Conservation (phyloP, 2,329 filamentous ascomycete genomes). For the Dothideomycetes sp. region DNA sequence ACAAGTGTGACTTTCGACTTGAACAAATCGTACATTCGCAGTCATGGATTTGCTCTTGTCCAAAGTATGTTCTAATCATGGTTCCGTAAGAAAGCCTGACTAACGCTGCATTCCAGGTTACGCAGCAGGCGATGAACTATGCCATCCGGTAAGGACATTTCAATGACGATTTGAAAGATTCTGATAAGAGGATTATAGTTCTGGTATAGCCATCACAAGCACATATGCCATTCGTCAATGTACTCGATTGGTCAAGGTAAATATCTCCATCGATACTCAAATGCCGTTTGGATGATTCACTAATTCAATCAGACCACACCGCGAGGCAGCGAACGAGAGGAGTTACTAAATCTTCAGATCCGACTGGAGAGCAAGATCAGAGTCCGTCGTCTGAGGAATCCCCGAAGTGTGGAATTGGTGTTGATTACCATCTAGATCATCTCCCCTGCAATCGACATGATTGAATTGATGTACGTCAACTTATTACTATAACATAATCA, state of each 20-base stretch:
- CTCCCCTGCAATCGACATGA: constrained; percentile 82
- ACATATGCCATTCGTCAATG: constrained; percentile 78
- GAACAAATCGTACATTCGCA: background rate
- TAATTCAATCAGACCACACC: constrained; percentile 43
- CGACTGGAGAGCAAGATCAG: constrained; percentile 78
- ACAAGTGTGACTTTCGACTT: background rate
- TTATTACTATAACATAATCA: constrained; percentile 26
- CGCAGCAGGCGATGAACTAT: constrained; percentile 81
- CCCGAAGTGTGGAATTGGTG: constrained; percentile 10
- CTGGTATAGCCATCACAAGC: constrained; percentile 76
- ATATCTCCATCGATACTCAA: constrained; percentile 7
- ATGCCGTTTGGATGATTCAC: constrained; percentile 2
- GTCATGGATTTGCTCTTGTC: constrained; percentile 63
- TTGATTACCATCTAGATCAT: constrained; percentile 65
- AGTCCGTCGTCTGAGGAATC: too few species aligned
- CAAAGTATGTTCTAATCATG: constrained; percentile 38
- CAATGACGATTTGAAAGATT: too few species aligned
- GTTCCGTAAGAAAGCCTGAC: background rate
- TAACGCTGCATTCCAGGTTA: constrained; percentile 40
- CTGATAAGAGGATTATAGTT: too few species aligned
- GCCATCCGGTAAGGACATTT: constrained; percentile 62
- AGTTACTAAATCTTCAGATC: constrained; percentile 63
- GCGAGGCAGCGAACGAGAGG: constrained; percentile 60
- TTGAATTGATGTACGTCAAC: constrained; percentile 90
- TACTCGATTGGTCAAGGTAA: constrained; percentile 62